Percentiles rank a stretch among this genome's conserved stretches.
Conservation (phyloP, 2,329 filamentous ascomycete genomes). For the Aspergillus awamori region DNA sequence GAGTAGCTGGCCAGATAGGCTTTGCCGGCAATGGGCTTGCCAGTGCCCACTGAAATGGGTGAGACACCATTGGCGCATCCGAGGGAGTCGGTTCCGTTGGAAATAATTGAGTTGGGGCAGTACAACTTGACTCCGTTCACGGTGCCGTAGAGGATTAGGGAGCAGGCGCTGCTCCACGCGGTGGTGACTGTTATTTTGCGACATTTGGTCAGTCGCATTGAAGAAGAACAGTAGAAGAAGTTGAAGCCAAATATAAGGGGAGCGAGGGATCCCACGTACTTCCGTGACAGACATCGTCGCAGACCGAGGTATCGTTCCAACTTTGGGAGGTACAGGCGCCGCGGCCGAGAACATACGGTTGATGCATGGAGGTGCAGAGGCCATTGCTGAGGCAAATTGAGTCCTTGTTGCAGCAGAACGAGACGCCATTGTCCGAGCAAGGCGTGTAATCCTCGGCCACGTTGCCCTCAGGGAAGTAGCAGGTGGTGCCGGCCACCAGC, state of each 20-base stretch:
- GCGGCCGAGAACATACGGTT: neutral
- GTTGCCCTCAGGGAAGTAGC: neutral
- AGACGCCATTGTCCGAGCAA: neutral
- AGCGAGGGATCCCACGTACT: neutral
- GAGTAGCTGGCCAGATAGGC: neutral
- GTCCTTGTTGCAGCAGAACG: neutral
- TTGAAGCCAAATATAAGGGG: neutral
- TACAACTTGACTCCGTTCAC: neutral
- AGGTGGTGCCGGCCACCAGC: neutral
- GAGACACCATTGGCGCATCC: neutral
- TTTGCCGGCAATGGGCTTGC: neutral
- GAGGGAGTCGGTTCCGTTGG: neutral
- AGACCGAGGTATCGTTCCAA: constrained; percentile 1
- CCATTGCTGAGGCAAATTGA: neutral
- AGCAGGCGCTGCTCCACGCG: neutral
- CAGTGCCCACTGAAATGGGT: neutral
- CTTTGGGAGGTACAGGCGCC: neutral
- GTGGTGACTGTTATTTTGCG: neutral
- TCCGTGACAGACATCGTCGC: neutral
- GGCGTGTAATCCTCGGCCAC: neutral
- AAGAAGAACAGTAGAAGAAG: no score
- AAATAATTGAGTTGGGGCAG: neutral
- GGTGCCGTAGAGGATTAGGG: neutral
- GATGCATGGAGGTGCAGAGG: neutral
- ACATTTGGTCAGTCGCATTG: neutral